Base-by-base conservation (phyloP, 2,329 filamentous ascomycete species). In the Tolypocladium album region DNA sequence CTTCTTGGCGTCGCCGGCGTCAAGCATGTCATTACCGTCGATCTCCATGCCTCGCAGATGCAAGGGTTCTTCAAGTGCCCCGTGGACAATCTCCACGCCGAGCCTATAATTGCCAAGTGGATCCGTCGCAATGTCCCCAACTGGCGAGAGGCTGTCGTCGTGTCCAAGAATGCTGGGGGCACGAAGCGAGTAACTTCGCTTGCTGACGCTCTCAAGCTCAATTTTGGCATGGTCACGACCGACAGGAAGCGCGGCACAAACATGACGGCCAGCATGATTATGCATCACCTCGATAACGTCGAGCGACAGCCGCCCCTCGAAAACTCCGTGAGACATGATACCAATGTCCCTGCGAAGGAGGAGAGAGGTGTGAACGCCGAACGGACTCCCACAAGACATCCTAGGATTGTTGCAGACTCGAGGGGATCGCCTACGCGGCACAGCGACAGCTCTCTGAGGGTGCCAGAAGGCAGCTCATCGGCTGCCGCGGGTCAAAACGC, bases 21-120 rank as follows among this genome's bases (percentile, higher is more conserved):
- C 65, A 92, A 96, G 76, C 94, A 99, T 79, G 90, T 99, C 73
- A 92, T 99, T 69, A 99, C 94, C 20, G 89, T 99, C 70, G 94
- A 99, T 71, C 83, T 99, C 38, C 94, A 99, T 77, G 90, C 90
- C 58, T 92, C 89, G n/a, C 94, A 97, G 78, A 97, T 97, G 91
- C 94, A 99, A 77, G 94, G 94, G 61, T 99, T 99, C 78, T 99
- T 99, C 82, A 90, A 90, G 70, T 96, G 93, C 67, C 94, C 94
- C 0, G 93, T 99, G 62, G 94, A 99, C 75, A 97, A 99, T 71
- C 86, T 99, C 58, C 91, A 96, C 68, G 94, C 94, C 58, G 94
- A 99, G 74, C 93, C 94, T 20, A 83, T 97, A 64, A 91, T 99
- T 69, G 92, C 93, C 59, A 89, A 91, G 67, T 99, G 94, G 94